Evolutionary conservation across 805 yeast genomes (phyloP).

Genomic region (Saccharomycodes ludwigii): DNA sequence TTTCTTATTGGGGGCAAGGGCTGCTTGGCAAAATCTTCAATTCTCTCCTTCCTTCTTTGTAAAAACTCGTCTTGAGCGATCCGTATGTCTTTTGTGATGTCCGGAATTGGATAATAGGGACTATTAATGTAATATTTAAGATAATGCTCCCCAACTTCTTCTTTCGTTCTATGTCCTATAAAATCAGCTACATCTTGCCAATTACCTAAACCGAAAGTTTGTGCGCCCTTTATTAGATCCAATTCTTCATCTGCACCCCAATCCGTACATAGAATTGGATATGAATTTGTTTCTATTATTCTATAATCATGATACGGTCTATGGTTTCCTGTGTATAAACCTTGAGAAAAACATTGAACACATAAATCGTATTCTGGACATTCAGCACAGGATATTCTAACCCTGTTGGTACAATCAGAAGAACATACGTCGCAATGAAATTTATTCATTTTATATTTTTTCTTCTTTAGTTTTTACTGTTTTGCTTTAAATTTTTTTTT

Average conservation of each 20-base stretch:
- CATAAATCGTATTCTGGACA: constrained; percentile 94
- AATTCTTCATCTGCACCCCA: constrained; percentile 99
- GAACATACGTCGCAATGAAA: constrained; percentile 94
- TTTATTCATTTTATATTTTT: no score
- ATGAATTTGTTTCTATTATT: constrained; percentile 87
- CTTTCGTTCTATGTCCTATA: constrained; percentile 83
- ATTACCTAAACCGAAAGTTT: constrained; percentile 83
- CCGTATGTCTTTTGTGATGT: constrained; percentile 58
- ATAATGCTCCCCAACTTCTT: constrained; percentile 84
- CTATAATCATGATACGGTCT: constrained; percentile 90
- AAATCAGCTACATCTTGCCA: constrained; percentile 98
- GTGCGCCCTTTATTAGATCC: constrained; percentile 79
- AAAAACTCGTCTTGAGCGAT: constrained; percentile 61
- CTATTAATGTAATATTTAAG: constrained; percentile 56
- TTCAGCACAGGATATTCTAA: constrained; percentile 81
- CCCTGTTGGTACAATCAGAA: constrained; percentile 88
- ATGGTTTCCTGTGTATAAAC: constrained; percentile 69
- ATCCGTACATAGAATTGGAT: constrained; percentile 76
- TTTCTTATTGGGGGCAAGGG: constrained; percentile 82
- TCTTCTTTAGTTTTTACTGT: constrained; percentile 18
- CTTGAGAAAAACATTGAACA: constrained; percentile 91
- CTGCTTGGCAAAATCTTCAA: constrained; percentile 58
- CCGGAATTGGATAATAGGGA: constrained; percentile 77
- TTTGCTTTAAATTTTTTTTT: not conserved
- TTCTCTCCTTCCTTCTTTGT: constrained; percentile 49